These are phyloP conservation scores for Peronosclerospora sorghi DNA, from an alignment of 352 stramenopile genomes.

Conservation along the genomic window DNA sequence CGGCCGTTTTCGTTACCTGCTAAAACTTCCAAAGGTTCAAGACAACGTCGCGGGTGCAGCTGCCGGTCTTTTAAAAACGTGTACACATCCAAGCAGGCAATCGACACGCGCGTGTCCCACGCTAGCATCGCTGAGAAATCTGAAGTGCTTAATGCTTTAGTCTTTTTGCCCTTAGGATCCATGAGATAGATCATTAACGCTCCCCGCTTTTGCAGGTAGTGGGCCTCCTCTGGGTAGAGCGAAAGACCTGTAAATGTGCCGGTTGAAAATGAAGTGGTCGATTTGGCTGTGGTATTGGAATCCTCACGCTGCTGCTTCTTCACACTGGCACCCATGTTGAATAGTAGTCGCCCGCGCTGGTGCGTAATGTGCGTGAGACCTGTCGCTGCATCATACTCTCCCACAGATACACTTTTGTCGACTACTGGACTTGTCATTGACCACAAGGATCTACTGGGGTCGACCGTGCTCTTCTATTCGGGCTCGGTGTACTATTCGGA, in stretches of 20 bases:
- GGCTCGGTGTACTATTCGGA: too few relatives aligned
- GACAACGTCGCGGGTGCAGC: constrained; percentile 46
- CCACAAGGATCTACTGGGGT: too few relatives aligned
- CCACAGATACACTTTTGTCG: constrained; percentile 45
- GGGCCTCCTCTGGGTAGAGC: constrained; percentile 58
- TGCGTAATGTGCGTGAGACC: constrained; percentile 58
- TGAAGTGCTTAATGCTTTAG: constrained; percentile 9
- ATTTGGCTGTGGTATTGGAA: background rate
- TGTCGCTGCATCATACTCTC: constrained; percentile 40
- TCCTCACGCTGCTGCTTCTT: constrained; percentile 23
- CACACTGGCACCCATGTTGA: constrained; percentile 53
- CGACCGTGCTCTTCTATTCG: too few relatives aligned
- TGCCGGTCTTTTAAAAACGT: constrained; percentile 51
- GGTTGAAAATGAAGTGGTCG: constrained; percentile 9
- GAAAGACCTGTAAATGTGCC: constrained; percentile 44
- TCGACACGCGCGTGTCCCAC: constrained; percentile 18
- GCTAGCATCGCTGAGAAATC: constrained; percentile 23
- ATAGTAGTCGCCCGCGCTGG: constrained; percentile 59
- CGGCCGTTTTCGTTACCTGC: constrained; percentile 4
- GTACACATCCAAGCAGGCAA: constrained; percentile 43
- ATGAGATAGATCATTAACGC: constrained; percentile 36
- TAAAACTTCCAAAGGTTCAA: constrained; percentile 3
- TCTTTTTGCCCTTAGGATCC: constrained; percentile 1
- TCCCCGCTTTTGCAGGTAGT: constrained; percentile 47
- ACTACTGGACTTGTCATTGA: too few relatives aligned